phyloP scores from a whole-genome alignment of 306 rosid species.

The Castanea sativa region DNA sequence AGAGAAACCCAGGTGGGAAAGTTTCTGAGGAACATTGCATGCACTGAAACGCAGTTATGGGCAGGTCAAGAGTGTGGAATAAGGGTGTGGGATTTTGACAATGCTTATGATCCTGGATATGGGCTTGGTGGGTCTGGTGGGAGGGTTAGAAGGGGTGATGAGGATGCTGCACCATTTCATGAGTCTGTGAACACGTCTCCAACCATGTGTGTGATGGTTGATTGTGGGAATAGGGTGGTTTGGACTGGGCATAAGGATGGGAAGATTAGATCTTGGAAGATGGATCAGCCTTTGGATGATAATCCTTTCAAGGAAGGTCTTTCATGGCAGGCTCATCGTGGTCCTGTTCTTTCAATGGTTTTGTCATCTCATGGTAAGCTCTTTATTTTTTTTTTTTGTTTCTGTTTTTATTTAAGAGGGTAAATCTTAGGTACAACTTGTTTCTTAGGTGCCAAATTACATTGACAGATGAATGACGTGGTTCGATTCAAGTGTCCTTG shows the following conservation, averaged over 20 bases:
- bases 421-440: too few species aligned
- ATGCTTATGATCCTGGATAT: constrained; percentile 57
- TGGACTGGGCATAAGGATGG: constrained; percentile 99
- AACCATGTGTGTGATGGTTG: constrained; percentile 62
- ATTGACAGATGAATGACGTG: too few species aligned
- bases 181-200: constrained; percentile 82
- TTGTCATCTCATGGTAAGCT: constrained; percentile 57
- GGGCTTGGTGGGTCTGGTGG: constrained; percentile 79
- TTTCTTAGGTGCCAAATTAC: too few species aligned
- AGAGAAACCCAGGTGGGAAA: constrained; percentile 93
- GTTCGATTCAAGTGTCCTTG: too few species aligned
- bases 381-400: neutral
- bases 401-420: neutral
- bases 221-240: constrained; percentile 55
- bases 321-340: constrained; percentile 96
- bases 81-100: constrained; percentile 68
- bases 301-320: constrained; percentile 94
- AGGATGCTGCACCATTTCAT: constrained; percentile 83
- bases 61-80: constrained; percentile 93
- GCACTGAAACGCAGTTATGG: constrained; percentile 87
- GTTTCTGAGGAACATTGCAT: constrained; percentile 80
- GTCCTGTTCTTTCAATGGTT: constrained; percentile 77
- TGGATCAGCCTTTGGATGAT: constrained; percentile 60
- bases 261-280: constrained; percentile 87
- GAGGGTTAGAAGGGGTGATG: constrained; percentile 83